Evolutionary conservation across 495 filamentous ascomycete species (phyloP), one percentile per base, ranked within the genome.

Genomic region (Aspergillus baeticus): DNA sequence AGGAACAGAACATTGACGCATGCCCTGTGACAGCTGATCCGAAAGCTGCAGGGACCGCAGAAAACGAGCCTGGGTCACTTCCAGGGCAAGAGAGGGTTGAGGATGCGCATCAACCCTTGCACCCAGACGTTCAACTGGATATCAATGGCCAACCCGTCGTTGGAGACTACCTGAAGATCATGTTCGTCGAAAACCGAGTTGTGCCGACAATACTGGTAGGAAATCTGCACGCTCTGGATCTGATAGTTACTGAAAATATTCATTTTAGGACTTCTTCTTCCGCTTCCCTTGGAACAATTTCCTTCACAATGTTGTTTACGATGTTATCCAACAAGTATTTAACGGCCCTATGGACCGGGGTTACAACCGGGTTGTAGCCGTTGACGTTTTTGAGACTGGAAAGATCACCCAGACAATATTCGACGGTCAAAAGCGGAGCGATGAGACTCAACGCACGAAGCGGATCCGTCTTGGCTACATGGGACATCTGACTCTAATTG

Each of bases 261-360:
- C 34, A 36, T 44, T 63, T 2, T 55, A 91, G 89, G 87, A 87
- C 53, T 98, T 98, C 76, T 99, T 99, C 77, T 99, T 98, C 79
- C 86, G 85, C 51, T 98, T 98, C 69, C 95, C 94, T 4, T 99
- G 94, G 94, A 99, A 99, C 67, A 99, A 99, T 70, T 99, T 99
- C 66, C 83, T 99, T 20, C 94, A 99, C 70, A 99, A 99, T 72
- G 94, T 99, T 39, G 94, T 99, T 21, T 99, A 99, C 69, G 94
- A 99, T 69, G 92, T 99, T 59, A 88, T 99, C 11, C 94, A 99
- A 69, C 94, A 99, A 75, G 95, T 99, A 0, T 98, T 99, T 73
- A 99, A 99, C 65, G 94, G 95, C 0, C 90, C 90, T 11, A 96
- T 99, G 90, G 92, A 97, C 60, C 87, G 92, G 49, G 91, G 94